Base-by-base conservation (phyloP, 2,329 filamentous ascomycete species). In the Clonostachys rosea region DNA sequence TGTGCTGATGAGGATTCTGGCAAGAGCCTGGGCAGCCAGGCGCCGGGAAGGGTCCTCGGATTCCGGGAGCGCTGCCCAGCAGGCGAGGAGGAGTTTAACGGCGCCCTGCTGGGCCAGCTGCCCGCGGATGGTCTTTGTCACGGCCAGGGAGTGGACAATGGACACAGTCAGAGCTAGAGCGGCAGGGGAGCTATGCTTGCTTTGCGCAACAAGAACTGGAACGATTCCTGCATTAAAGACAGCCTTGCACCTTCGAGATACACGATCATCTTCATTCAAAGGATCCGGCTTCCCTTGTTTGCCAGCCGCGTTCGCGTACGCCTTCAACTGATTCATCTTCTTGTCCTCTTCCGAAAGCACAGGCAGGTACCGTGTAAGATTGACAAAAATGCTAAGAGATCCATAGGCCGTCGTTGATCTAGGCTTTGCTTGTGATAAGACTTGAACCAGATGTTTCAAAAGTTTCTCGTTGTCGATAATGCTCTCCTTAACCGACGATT, bases 51-150 rank as follows among this genome's bases (percentile, higher is more conserved):
- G 59, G 10, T 60, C 54, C 41, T 77, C 76, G 2, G 73, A 69
- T 33, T 79, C 73, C 2, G 79, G 73, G 5, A 89, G 74, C n/a
- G 74, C 71, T 12, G 77, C 74, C 76, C 83, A 84, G 47, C 85
- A 79, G 13, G 85, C 79, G 24, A 97, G 78, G 18, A 97, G 76
- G 2, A 96, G 78, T 56, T 87, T 94, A 16, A 96, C 81, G 3
- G 89, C 90, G n/a, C 94, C 94, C 73, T 97, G 91, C 60, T 97
- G 94, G 4, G 91, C 89, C 53, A 99, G 83, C 43, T 81, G 77
- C 1, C 90, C 88, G 11, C 94, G 83, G 48, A 90, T 76, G 47
- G 82, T 82, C 37, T 84, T 75, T n/a, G 83, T 84, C 57, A 85
- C 83, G 16, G 90, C 85, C 5, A 99, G 72, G 0, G 89, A 83